Conservation (phyloP, 345 rosid genomes). For the Salix dunnii region DNA sequence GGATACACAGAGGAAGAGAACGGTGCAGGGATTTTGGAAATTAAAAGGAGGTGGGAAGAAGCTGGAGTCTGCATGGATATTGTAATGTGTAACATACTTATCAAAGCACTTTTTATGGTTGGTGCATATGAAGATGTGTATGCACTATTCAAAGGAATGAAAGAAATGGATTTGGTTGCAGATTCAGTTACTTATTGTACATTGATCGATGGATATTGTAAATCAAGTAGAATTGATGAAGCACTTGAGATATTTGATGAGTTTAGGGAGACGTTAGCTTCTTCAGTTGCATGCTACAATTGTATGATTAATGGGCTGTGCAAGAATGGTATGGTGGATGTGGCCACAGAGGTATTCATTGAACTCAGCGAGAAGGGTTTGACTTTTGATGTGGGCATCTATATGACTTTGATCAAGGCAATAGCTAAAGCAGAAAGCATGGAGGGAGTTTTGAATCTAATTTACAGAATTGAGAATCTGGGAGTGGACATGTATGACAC, state of each 20-base stretch:
- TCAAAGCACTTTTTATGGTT: conserved; percentile 62
- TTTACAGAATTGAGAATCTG: conserved; percentile 40
- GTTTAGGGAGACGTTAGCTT: conserved; percentile 43
- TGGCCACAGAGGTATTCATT: conserved; percentile 52
- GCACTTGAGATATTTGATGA: conserved; percentile 79
- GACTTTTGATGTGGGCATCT: conserved; percentile 35
- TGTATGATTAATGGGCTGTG: conserved; percentile 60
- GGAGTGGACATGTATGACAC: conserved; percentile 23
- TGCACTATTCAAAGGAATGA: conserved; percentile 58
- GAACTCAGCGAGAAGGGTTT: conserved; percentile 55
- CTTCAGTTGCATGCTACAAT: conserved; percentile 59
- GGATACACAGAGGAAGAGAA: conserved; percentile 58
- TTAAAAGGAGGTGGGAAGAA: conserved; percentile 48
- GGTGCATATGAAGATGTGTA: conserved; percentile 73
- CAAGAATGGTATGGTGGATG: conserved; percentile 49
- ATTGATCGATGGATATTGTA: conserved; percentile 58
- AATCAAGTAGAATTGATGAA: conserved; percentile 60
- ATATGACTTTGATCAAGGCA: conserved; percentile 42
- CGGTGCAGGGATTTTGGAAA: conserved; percentile 45
- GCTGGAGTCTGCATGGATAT: conserved; percentile 54
- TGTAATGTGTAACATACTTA: conserved; percentile 64
- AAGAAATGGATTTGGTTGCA: conserved; percentile 51
- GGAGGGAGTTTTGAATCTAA: conserved; percentile 45
- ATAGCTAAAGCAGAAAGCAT: conserved; percentile 38
- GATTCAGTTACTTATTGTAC: conserved; percentile 55